Evolutionary conservation across 768 basidiomycete species (phyloP).

Genomic region (Amylocystis lapponica): DNA sequence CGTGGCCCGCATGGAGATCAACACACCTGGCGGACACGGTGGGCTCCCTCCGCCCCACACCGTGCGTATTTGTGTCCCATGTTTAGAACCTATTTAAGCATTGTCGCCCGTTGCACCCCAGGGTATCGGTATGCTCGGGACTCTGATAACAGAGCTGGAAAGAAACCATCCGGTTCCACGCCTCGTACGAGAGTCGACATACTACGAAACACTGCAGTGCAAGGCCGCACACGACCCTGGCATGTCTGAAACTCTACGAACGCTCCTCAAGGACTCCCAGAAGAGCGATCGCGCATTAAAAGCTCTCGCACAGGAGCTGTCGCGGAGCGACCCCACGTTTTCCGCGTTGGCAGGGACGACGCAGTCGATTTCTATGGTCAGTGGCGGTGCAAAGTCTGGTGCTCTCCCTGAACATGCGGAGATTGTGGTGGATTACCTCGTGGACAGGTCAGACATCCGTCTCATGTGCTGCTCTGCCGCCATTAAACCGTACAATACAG

Average conservation of each 20-base stretch:
- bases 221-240: conserved; percentile 53
- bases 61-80: conserved; percentile 28
- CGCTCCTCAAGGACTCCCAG: conserved; percentile 40
- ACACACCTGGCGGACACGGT: conserved; percentile 77
- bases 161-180: conserved; percentile 48
- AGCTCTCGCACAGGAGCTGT: conserved; percentile 42
- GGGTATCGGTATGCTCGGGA: conserved; percentile 54
- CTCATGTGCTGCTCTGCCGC: too few species aligned
- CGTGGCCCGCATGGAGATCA: conserved; percentile 58
- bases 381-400: conserved; percentile 38
- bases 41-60: conserved; percentile 81
- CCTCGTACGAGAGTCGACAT: conserved; percentile 50
- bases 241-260: conserved; percentile 43
- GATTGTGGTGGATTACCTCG: conserved; percentile 69
- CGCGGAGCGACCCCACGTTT: conserved; percentile 26
- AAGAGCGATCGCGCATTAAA: conserved; percentile 46
- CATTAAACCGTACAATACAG: too few species aligned
- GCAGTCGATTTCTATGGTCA: conserved; percentile 66
- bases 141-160: conserved; percentile 65
- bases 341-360: conserved; percentile 60
- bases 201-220: conserved; percentile 61
- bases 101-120: neutral
- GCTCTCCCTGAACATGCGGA: conserved; percentile 72
- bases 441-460: too few species aligned
- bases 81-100: neutral